Evolutionary conservation across 2,329 filamentous ascomycete genomes (phyloP).

Genomic region (Nothopassalora personata): DNA sequence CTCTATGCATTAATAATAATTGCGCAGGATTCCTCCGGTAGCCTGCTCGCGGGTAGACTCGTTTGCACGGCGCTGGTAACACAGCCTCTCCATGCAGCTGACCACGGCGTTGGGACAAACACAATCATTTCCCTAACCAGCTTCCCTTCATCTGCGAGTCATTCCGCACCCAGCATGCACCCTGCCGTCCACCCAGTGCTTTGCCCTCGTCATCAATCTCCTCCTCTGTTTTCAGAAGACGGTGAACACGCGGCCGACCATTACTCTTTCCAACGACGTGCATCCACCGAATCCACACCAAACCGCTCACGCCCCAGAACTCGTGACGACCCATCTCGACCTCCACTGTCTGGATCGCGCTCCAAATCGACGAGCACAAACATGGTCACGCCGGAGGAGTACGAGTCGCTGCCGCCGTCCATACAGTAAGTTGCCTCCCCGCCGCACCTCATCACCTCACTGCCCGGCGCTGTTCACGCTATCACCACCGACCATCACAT

Average conservation of each 20-base stretch:
- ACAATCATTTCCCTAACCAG: neutral
- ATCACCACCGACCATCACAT: neutral
- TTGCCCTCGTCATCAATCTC: neutral
- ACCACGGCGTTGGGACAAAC: conserved; percentile 4
- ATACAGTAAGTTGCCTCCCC: conserved; percentile 37
- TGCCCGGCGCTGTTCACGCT: conserved; percentile 9
- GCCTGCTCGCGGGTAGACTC: neutral
- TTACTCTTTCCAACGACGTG: conserved; percentile 1
- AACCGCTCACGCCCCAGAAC: conserved; percentile 1
- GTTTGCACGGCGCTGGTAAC: neutral
- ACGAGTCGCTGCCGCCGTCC: conserved; percentile 38
- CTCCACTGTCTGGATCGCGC: neutral
- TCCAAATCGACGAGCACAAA: conserved; percentile 11
- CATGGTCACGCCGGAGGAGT: conserved; percentile 35
- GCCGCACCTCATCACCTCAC: conserved; percentile 1
- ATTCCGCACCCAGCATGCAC: conserved; percentile 4
- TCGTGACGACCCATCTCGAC: neutral
- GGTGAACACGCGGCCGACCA: neutral
- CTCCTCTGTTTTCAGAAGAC: neutral
- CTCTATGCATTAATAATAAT: neutral
- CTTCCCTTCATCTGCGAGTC: conserved; percentile 5
- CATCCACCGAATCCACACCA: neutral
- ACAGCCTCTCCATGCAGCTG: neutral
- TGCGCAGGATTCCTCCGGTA: neutral
- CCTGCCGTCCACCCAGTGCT: conserved; percentile 2